Base-by-base conservation (phyloP, 768 basidiomycete species). In the Jaapia argillacea region DNA sequence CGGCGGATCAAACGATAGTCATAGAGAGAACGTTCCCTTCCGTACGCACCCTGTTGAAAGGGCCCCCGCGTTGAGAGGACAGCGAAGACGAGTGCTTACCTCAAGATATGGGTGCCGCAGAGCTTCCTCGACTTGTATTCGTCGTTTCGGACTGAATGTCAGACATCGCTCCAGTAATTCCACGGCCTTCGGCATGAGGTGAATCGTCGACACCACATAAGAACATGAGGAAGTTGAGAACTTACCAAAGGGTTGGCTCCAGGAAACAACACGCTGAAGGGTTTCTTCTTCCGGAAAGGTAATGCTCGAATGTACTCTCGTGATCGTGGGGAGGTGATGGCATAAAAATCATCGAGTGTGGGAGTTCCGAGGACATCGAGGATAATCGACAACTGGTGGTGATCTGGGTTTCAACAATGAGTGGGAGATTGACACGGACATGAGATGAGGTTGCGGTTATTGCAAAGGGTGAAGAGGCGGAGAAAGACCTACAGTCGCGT, bases 301-400 rank as follows among this genome's bases (percentile, higher is more conserved):
- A 94, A 67, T 0, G 90, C 85, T 2, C 91, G 81, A 45, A 93
- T 83, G 54, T 91, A 92, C 56, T 92, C 90, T 42, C 90, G 73
- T 42, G 85, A 80, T 36, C 85, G 61, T 5, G 74, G 67, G 3
- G 86, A 85, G 16, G 81, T 87, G 56, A 94, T 94, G 4, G 88
- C 89, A 51, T 94, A 89, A 59, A 96, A 94, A 56, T 96, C 92
- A 54, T 96, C 93, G 56, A 96, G 79, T 6, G 83, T 79, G 14
- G 85, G 81, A 2, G 86, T 88, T 1, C 93, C 93, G 27, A 97
- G 78, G n/a, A 93, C 84, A 54, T 94, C 91, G 45, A 96, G 78
- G 52, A 98, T 96, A 44, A 94, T 73, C 5, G 82, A 83, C 5
- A 97, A 72, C 56, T 98, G 94, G 61, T 96, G 84, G 60, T 94